A percentile compares a stretch with the other conserved stretches of the same genome.
These are phyloP conservation scores for Quercus cerris DNA, from an alignment of 306 rosid species.

Conservation along the genomic window DNA sequence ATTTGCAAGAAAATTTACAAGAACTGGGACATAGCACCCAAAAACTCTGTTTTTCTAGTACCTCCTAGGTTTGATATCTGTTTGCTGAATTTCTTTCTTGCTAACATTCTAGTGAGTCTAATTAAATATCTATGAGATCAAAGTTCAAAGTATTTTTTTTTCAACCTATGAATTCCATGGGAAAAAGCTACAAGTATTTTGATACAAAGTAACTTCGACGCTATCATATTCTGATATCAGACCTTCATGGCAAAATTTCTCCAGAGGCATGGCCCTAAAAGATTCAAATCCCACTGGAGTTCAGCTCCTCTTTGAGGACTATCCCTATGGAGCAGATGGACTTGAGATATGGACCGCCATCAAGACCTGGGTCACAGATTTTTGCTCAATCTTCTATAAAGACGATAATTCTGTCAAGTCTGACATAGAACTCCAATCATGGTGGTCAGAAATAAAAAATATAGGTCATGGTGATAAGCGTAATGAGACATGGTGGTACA, in stretches of 20 bases:
- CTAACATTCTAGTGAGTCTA: too few species aligned
- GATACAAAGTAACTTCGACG: neutral
- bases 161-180: too few species aligned
- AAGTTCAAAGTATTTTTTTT: too few species aligned
- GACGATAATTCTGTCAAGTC: conserved; percentile 36
- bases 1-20: neutral
- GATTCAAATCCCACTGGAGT: conserved; percentile 49
- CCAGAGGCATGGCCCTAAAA: conserved; percentile 60
- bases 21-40: neutral
- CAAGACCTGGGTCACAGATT: conserved; percentile 61
- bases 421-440: conserved; percentile 63
- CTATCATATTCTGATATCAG: neutral
- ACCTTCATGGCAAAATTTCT: neutral
- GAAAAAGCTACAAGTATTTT: neutral
- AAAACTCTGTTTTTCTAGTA: too few species aligned
- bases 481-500: conserved; percentile 44
- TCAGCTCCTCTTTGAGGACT: conserved; percentile 54
- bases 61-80: too few species aligned
- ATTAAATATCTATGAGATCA: too few species aligned
- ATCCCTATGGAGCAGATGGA: conserved; percentile 78
- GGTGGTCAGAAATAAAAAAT: conserved; percentile 68
- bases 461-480: conserved; percentile 61
- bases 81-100: neutral
- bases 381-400: conserved; percentile 57
- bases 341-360: conserved; percentile 76